These are phyloP conservation scores for Fusarium ramigenum DNA, from an alignment of 2,329 filamentous ascomycete species.

Conservation along the genomic window DNA sequence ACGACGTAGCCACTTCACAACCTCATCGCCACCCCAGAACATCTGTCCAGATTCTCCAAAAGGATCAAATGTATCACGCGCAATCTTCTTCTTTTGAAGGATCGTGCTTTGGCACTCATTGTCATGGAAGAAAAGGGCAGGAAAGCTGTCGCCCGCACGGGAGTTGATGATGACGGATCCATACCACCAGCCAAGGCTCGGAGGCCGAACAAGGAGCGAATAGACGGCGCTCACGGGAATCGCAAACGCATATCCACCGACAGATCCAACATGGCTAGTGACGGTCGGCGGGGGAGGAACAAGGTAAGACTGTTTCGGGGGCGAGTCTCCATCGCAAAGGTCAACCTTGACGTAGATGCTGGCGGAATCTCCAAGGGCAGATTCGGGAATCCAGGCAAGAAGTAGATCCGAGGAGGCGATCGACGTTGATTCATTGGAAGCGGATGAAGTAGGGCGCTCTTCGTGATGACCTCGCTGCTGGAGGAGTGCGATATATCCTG, in stretches of 20 bases:
- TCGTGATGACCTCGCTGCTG: slow-evolving; percentile 77
- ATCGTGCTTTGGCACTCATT: slow-evolving; percentile 97
- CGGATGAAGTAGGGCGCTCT: slow-evolving; percentile 50
- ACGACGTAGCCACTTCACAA: slow-evolving; percentile 86
- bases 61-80: slow-evolving; percentile 87
- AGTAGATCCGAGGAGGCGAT: slow-evolving; percentile 77
- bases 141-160: slow-evolving; percentile 89
- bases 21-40: slow-evolving; percentile 98
- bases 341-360: slow-evolving; percentile 97
- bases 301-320: slow-evolving; percentile 86
- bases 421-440: slow-evolving; percentile 48
- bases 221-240: slow-evolving; percentile 91
- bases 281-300: slow-evolving; percentile 91
- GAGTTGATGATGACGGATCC: slow-evolving; percentile 95
- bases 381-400: slow-evolving; percentile 93
- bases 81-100: slow-evolving; percentile 86
- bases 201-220: slow-evolving; percentile 87
- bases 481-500: slow-evolving; percentile 90
- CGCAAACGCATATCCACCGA: slow-evolving; percentile 89
- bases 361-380: slow-evolving; percentile 83
- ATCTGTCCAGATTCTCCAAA: slow-evolving; percentile 86
- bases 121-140: slow-evolving; percentile 96
- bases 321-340: slow-evolving; percentile 79
- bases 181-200: slow-evolving; percentile 98
- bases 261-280: slow-evolving; percentile 74